Conservation (phyloP, 2,329 filamentous ascomycete genomes). For the Exophiala xenobiotica region DNA sequence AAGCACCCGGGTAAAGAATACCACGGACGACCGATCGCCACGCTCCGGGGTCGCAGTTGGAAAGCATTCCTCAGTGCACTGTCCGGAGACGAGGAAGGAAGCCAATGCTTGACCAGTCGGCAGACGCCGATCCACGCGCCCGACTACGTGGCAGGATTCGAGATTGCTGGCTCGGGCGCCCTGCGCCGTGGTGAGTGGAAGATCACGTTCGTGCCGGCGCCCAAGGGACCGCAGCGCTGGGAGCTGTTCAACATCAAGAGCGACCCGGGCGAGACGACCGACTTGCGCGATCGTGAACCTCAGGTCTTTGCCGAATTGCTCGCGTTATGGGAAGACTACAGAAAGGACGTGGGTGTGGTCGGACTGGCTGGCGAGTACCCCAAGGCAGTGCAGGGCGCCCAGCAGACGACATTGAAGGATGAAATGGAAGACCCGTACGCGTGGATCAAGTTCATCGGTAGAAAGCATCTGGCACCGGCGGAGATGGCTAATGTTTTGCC, state of each 20-base stretch:
- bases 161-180: not conserved
- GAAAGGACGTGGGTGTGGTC: not conserved
- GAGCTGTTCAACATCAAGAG: not conserved
- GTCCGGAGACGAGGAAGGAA: too few species aligned
- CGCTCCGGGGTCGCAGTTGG: not conserved
- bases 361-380: not conserved
- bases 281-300: not conserved
- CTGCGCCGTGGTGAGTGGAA: constrained; percentile 1
- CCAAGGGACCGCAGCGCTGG: not conserved
- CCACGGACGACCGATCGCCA: not conserved
- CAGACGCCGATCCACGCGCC: not conserved
- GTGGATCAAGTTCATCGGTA: not conserved
- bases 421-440: not conserved
- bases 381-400: not conserved
- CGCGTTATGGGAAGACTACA: not conserved
- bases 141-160: not conserved
- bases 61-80: not conserved
- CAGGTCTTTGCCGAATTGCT: not conserved
- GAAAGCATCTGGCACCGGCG: too few species aligned
- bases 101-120: too few species aligned
- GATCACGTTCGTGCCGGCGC: constrained; percentile 10
- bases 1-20: constrained; percentile 36
- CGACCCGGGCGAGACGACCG: not conserved
- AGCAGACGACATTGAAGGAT: too few species aligned
- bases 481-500: too few species aligned